Evolutionary conservation across 2,329 filamentous ascomycete species (phyloP).

Genomic region (Thyridium curvatum): DNA sequence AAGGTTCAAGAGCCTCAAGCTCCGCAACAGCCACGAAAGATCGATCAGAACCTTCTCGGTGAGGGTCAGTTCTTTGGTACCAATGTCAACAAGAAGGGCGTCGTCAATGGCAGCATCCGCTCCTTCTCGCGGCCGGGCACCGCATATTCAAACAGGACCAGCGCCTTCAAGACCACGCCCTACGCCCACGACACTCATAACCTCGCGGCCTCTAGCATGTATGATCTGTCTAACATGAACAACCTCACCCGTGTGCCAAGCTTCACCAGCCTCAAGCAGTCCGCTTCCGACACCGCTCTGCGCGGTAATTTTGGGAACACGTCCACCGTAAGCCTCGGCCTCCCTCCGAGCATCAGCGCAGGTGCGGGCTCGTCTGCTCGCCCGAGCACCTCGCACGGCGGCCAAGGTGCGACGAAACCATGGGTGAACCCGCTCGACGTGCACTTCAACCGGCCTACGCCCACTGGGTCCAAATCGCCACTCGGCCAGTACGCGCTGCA

Average conservation of each 20-base stretch:
- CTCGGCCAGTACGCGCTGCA: constrained; percentile 34
- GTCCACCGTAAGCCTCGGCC: constrained; percentile 16
- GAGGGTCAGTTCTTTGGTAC: constrained; percentile 29
- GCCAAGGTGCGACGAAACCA: constrained; percentile 23
- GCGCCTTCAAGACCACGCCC: constrained; percentile 11
- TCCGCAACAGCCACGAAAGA: constrained; percentile 19
- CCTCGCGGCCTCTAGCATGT: constrained; percentile 36
- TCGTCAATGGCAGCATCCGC: constrained; percentile 20
- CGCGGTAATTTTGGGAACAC: constrained; percentile 25
- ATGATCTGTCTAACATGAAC: constrained; percentile 28
- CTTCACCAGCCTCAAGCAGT: constrained; percentile 20
- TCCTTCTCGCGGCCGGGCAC: constrained; percentile 32
- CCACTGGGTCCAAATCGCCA: constrained; percentile 25
- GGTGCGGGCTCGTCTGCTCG: constrained; percentile 22
- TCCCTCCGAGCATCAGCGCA: constrained; percentile 20
- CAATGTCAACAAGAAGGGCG: constrained; percentile 25
- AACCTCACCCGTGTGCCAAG: constrained; percentile 10
- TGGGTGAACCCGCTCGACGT: constrained; percentile 43
- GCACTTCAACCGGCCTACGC: constrained; percentile 27
- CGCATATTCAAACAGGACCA: constrained; percentile 21
- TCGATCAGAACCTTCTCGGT: constrained; percentile 24
- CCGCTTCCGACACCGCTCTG: constrained; percentile 32
- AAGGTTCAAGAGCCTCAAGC: constrained; percentile 8
- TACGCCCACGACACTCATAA: constrained; percentile 27
- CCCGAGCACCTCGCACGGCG: constrained; percentile 24